Percentiles rank a stretch among this genome's conserved stretches.
phyloP scores from a whole-genome alignment of 345 rosid genomes.

The Gossypium arboreum region DNA sequence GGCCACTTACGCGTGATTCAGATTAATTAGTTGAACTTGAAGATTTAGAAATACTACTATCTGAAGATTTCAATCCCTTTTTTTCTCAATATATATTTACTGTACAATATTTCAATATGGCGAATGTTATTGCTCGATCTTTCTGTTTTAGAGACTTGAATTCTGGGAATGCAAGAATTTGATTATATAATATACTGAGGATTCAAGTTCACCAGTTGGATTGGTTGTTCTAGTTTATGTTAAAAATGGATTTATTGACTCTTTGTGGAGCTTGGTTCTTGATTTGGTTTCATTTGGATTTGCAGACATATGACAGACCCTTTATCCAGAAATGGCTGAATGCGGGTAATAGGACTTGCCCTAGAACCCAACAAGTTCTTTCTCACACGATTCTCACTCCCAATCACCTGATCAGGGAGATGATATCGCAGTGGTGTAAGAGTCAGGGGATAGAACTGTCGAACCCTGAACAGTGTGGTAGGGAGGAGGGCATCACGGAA shows the following conservation, averaged over 20 bases:
- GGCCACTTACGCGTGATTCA: not conserved
- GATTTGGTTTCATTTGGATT: slow-evolving; percentile 16
- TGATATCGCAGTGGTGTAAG: slow-evolving; percentile 83
- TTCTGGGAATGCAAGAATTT: too few relatives aligned
- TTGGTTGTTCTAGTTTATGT: not conserved
- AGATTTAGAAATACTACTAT: not conserved
- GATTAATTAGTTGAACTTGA: slow-evolving; percentile 21
- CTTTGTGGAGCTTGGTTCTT: slow-evolving; percentile 2
- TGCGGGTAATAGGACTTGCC: slow-evolving; percentile 84
- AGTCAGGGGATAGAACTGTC: slow-evolving; percentile 51
- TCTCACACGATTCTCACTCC: slow-evolving; percentile 68
- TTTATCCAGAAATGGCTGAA: slow-evolving; percentile 86
- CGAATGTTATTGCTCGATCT: not conserved
- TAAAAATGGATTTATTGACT: not conserved
- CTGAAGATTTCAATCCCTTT: not conserved
- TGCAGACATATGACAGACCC: slow-evolving; percentile 84
- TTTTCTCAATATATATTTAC: not conserved
- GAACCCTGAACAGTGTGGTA: slow-evolving; percentile 28
- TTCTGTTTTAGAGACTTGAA: not conserved
- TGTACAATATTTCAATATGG: too few relatives aligned
- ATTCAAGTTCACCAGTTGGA: not conserved
- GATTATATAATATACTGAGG: not conserved
- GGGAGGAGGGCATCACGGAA: slow-evolving; percentile 52
- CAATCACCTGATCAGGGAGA: slow-evolving; percentile 64
- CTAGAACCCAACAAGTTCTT: slow-evolving; percentile 79